Percentiles rank a stretch among this genome's conserved stretches.
These are phyloP conservation scores for Peniophora sp. DNA, from an alignment of 1,284 basidiomycete species.

Conservation along the genomic window DNA sequence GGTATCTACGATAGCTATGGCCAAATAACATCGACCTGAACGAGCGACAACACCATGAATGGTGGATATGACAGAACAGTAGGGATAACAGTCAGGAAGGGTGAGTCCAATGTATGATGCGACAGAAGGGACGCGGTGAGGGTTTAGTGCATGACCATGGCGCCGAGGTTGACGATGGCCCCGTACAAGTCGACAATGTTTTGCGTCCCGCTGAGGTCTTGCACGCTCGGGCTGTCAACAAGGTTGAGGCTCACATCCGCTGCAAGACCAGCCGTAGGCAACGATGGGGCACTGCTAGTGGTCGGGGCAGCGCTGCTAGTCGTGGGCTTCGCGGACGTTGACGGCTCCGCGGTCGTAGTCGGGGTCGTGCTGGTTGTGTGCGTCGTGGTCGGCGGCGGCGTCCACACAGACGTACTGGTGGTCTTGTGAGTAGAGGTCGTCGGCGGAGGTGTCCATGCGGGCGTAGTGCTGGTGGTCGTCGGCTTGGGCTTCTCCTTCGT, in stretches of 20 bases:
- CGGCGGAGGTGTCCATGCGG: conserved; percentile 10
- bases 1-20: too few species aligned
- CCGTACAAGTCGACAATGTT: neutral
- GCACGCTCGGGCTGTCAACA: neutral
- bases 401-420: conserved; percentile 4
- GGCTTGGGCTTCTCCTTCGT: neutral
- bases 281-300: neutral
- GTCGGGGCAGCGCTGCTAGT: neutral
- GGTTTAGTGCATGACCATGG: neutral
- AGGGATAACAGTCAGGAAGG: too few species aligned
- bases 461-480: neutral
- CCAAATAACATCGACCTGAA: too few species aligned
- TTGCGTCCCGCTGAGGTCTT: neutral
- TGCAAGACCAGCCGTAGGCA: too few species aligned
- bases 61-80: too few species aligned
- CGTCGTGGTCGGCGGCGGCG: conserved; percentile 14
- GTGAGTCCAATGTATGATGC: too few species aligned
- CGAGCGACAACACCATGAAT: too few species aligned
- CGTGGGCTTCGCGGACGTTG: conserved; percentile 9
- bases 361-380: conserved; percentile 3
- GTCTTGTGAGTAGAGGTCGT: conserved; percentile 14
- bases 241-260: neutral
- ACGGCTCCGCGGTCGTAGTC: conserved; percentile 11
- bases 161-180: neutral
- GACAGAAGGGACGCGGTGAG: too few species aligned